Evolutionary conservation across 306 rosid genomes (phyloP).

Genomic region (Mimosa pudica): DNA sequence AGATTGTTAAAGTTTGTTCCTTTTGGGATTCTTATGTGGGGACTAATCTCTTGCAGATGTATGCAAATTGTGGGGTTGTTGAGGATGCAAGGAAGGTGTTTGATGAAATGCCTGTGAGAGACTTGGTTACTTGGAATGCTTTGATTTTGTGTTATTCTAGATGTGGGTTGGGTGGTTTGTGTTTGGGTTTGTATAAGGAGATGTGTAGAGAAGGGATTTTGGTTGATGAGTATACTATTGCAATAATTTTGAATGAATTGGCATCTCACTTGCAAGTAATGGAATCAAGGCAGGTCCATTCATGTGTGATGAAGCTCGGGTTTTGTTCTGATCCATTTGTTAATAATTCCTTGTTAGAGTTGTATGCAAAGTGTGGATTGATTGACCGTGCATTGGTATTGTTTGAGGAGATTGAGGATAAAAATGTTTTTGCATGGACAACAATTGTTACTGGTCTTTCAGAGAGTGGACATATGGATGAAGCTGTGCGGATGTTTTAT

Average conservation of each 20-base stretch:
- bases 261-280: constrained; percentile 23
- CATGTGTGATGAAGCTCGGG: not conserved
- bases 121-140: constrained; percentile 27
- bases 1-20: constrained; percentile 1
- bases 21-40: not conserved
- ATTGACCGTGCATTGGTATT: not conserved
- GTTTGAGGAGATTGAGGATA: not conserved
- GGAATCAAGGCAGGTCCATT: constrained; percentile 23
- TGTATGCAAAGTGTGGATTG: constrained; percentile 28
- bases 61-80: not conserved
- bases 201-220: not conserved
- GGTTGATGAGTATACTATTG: constrained; percentile 10
- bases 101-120: constrained; percentile 18
- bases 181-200: constrained; percentile 9
- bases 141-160: constrained; percentile 24
- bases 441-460: constrained; percentile 28
- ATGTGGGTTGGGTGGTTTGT: not conserved
- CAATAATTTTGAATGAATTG: constrained; percentile 23
- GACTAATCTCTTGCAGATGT: constrained; percentile 20
- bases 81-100: constrained; percentile 25
- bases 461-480: constrained; percentile 15
- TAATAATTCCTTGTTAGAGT: constrained; percentile 24
- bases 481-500: constrained; percentile 6
- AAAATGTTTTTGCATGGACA: constrained; percentile 24
- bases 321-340: constrained; percentile 25